Evolutionary conservation across 2,329 filamentous ascomycete genomes (phyloP).

Genomic region (Byssochlamys sp.): DNA sequence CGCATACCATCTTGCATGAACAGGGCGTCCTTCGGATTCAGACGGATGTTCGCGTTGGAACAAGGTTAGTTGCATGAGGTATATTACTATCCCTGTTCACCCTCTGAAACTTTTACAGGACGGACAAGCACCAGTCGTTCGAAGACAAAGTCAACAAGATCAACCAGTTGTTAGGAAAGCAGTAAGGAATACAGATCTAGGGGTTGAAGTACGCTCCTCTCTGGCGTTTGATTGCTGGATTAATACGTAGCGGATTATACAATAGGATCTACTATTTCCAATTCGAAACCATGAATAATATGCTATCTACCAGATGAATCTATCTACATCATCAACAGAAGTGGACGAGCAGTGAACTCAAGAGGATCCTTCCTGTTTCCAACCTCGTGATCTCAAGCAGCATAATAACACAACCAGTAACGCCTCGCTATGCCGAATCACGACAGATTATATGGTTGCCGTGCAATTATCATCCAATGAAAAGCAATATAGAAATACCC

Average conservation of each 20-base stretch:
- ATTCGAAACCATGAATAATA: neutral
- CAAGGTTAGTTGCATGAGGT: conserved; percentile 43
- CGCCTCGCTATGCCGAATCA: conserved; percentile 1
- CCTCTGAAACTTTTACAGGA: conserved; percentile 41
- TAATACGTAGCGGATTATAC: neutral
- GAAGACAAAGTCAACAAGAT: conserved; percentile 66
- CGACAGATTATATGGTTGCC: neutral
- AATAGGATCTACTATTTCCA: neutral
- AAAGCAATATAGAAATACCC: neutral
- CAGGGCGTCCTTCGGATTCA: conserved; percentile 75
- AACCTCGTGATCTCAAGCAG: neutral
- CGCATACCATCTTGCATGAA: conserved; percentile 66
- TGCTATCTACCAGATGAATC: neutral
- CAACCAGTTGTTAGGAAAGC: conserved; percentile 40
- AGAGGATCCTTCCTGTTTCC: neutral
- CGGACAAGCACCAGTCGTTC: conserved; percentile 74
- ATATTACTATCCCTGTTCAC: neutral
- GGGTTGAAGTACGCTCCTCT: neutral
- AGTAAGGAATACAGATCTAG: neutral
- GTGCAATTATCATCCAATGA: neutral
- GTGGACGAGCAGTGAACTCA: neutral
- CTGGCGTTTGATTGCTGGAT: neutral
- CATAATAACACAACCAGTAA: neutral
- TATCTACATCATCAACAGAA: neutral
- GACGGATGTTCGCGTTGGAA: conserved; percentile 76